These are phyloP conservation scores for Parsonsia alboflavescens DNA, from an alignment of 257 asterid genomes.

Conservation along the genomic window DNA sequence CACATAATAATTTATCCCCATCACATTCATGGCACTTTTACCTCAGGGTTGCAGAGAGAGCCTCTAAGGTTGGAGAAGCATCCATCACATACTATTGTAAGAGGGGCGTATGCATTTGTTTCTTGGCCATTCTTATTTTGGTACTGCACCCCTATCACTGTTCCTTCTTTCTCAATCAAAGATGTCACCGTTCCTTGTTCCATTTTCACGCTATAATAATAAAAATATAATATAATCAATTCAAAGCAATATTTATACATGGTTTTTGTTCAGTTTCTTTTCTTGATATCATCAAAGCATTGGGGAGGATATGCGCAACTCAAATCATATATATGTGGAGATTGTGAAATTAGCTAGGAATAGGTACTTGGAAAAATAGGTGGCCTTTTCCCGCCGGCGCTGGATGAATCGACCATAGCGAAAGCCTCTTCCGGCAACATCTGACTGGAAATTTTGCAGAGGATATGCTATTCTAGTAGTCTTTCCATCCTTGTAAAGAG, in stretches of 20 bases:
- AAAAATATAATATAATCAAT: no score
- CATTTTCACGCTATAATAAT: constrained; percentile 23
- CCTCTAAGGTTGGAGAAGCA: constrained; percentile 30
- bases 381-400: constrained; percentile 66
- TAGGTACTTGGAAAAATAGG: constrained; percentile 53
- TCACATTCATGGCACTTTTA: not conserved
- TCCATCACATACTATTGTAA: constrained; percentile 42
- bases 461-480: constrained; percentile 55
- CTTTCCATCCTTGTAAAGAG: constrained; percentile 71
- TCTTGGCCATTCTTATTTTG: constrained; percentile 26
- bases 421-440: constrained; percentile 70
- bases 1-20: not conserved
- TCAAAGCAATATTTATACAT: no score
- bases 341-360: not conserved
- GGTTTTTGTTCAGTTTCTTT: no score
- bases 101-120: constrained; percentile 26
- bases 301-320: no score
- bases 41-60: constrained; percentile 18
- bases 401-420: constrained; percentile 78
- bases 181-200: constrained; percentile 37
- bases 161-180: constrained; percentile 28
- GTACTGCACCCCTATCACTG: constrained; percentile 32
- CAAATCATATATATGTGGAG: not conserved
- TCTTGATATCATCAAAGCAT: no score
- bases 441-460: constrained; percentile 50